Evolutionary conservation across 1,284 basidiomycete species (phyloP), one percentile per base, ranked within the genome.

Genomic region (Mycosarcoma mackinlayi): DNA sequence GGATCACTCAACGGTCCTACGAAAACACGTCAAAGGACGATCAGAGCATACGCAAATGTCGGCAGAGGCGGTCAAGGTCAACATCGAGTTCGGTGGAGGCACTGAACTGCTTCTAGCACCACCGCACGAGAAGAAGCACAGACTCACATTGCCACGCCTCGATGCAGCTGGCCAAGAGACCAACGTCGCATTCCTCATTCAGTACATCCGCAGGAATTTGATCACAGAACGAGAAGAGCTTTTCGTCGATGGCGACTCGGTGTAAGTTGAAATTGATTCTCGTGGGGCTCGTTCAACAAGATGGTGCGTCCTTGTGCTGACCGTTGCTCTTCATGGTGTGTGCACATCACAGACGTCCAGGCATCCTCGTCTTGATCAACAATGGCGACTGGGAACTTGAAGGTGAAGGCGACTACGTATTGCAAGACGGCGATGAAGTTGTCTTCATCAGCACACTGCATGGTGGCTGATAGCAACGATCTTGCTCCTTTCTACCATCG

Each of bases 351-450:
- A 97, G 94, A 16, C 93, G 95, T 13, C 95, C 95, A 0, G 95
- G 95, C 0, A 96, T 98, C 39, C 86, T 98, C 5, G 94, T 98
- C 0, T 86, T 98, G 27, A 89, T 98, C 68, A 98, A 98, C 82
- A 92, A 97, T 76, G 92, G 92, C 1, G 95, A 98, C 79, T 98
- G 95, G 95, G 95, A 98, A 82, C 86, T 98, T 10, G 94, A 98
- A 81, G 94, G 93, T 30, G 95, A 98, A 83, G 90, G 92, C 21
- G 90, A 91, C 27, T 98, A 96, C 81, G 86, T 86, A 67, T 83
- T 98, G 57, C 86, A 91, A 81, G 86, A 90, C 34, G 87, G 88
- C 3, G 95, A 98, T 82, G 91, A 95, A 84, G 87, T 98, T 49
- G 92, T 96, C 6, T 95, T 98, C 83, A 98, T 98, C 73, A 95